These are phyloP conservation scores for Colletotrichum coccodes DNA, from an alignment of 2,329 filamentous ascomycete species.

Conservation along the genomic window DNA sequence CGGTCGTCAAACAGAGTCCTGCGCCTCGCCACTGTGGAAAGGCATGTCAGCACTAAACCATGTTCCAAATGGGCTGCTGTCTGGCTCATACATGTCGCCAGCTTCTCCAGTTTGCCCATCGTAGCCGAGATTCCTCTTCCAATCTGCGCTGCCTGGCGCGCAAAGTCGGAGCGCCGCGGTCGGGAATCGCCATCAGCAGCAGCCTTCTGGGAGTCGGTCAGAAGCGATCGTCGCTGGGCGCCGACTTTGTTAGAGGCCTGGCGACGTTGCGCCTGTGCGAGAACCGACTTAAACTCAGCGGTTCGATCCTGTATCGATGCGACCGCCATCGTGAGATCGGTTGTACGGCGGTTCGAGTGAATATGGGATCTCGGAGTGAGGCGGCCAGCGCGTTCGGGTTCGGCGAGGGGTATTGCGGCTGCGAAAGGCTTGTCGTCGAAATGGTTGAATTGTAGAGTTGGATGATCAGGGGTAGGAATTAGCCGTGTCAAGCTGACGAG, in stretches of 20 bases:
- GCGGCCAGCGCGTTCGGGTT: slow-evolving; percentile 18
- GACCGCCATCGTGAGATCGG: slow-evolving; percentile 63
- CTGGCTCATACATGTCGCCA: slow-evolving; percentile 77
- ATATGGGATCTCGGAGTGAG: not conserved
- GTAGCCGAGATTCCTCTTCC: slow-evolving; percentile 90
- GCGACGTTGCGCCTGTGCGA: slow-evolving; percentile 84
- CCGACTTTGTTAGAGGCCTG: slow-evolving; percentile 81
- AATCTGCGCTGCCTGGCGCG: slow-evolving; percentile 89
- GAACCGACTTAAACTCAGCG: slow-evolving; percentile 91
- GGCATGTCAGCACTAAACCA: slow-evolving; percentile 5
- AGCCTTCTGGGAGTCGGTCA: slow-evolving; percentile 78
- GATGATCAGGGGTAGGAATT: slow-evolving; percentile 7
- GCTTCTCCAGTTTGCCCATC: slow-evolving; percentile 93
- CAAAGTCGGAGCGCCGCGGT: slow-evolving; percentile 87
- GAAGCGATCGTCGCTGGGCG: slow-evolving; percentile 82
- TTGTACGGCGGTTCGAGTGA: not conserved
- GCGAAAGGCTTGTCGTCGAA: not conserved
- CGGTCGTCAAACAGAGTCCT: slow-evolving; percentile 98
- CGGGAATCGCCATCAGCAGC: slow-evolving; percentile 64
- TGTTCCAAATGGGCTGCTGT: not conserved
- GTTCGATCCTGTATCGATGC: slow-evolving; percentile 95
- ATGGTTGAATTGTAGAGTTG: not conserved
- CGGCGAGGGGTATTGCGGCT: not conserved
- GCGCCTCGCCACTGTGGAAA: slow-evolving; percentile 81
- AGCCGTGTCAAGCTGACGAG: not conserved